Base-by-base conservation (phyloP, 768 basidiomycete species). In the Agaricus blazei region DNA sequence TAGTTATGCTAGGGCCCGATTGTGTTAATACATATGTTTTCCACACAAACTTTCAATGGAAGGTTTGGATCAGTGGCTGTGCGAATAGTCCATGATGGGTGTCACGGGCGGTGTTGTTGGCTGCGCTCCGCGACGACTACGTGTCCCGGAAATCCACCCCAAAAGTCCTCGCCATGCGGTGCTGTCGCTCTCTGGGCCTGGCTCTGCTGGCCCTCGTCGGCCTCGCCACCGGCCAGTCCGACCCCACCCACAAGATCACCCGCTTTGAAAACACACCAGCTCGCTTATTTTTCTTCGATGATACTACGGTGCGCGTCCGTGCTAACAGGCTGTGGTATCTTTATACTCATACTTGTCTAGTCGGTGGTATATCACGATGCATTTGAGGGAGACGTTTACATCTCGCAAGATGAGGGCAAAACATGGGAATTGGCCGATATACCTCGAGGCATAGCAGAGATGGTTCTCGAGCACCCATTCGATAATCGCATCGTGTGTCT, bases 391-490 rank as follows among this genome's bases (percentile, higher is more conserved):
- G 77, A 83, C 59, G 75, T 98, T 8, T 83, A 83, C 63, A 79
- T 95, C 14, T 95, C 94, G 3, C 74, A 77, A 14, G 83, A 98
- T 64, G 97, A 99, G 72, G 97, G 97, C 51, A 93, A 86, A 70
- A 66, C 72, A 0, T 85, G 81, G 72, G 76, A 75, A 6, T 72
- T 67, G 26, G 79, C 77, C 15, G 80, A 69, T 36, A 77, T 89
- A 52, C 81, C 77, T 0, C 56, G 62, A 52, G 88, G 87, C 15
- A 72, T 78, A 46, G 83, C 88, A 0, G 61, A 74, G 2, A 83
- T 88, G 77, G 83, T 98, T 36, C 73, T 98, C 49, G 82, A 87
- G 59, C 97, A 98, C 66, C 96, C 97, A 1, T 85, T 85, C 63
- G 81, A 96, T 66, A 90, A 84, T 59, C 75, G 79, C 56, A 84